phyloP scores from a whole-genome alignment of 1,284 basidiomycete species.

The Jaminaea rosea region DNA sequence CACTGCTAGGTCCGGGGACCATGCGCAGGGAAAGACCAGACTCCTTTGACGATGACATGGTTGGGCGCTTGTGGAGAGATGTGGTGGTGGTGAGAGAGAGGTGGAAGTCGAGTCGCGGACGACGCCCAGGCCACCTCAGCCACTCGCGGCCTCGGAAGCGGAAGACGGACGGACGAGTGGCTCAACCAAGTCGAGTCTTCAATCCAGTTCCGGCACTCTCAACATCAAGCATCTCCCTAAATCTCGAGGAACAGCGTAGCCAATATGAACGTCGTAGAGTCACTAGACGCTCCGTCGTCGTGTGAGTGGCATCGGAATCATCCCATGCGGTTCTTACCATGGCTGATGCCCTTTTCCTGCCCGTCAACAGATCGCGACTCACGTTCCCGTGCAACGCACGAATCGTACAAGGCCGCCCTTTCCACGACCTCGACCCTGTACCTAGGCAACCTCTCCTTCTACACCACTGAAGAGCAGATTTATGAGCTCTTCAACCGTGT shows the following conservation, averaged over 20 bases:
- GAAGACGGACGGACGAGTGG: too few species aligned
- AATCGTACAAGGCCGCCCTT: slow-evolving; percentile 51
- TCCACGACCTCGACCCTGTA: slow-evolving; percentile 55
- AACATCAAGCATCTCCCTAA: too few species aligned
- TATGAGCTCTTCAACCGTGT: slow-evolving; percentile 95
- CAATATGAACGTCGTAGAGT: slow-evolving; percentile 8
- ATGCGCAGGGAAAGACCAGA: too few species aligned
- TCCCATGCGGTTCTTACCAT: background rate
- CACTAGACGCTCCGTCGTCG: slow-evolving; percentile 8
- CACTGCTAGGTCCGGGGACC: too few species aligned
- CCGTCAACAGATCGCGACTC: slow-evolving; percentile 46
- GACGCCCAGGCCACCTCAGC: too few species aligned
- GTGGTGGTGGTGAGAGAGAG: too few species aligned
- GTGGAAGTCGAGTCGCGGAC: too few species aligned
- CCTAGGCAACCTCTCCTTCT: slow-evolving; percentile 55
- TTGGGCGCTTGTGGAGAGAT: too few species aligned
- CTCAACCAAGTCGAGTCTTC: too few species aligned
- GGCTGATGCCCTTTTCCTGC: background rate
- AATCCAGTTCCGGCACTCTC: too few species aligned
- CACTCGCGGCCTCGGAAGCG: too few species aligned
- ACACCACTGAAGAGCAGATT: slow-evolving; percentile 98
- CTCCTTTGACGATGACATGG: too few species aligned
- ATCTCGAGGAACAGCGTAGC: background rate
- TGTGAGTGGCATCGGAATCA: slow-evolving; percentile 1
- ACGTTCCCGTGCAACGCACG: slow-evolving; percentile 33